Evolutionary conservation across 2,329 filamentous ascomycete species (phyloP), one percentile per base, ranked within the genome.

Genomic region (Ophiocordyceps robertsii): DNA sequence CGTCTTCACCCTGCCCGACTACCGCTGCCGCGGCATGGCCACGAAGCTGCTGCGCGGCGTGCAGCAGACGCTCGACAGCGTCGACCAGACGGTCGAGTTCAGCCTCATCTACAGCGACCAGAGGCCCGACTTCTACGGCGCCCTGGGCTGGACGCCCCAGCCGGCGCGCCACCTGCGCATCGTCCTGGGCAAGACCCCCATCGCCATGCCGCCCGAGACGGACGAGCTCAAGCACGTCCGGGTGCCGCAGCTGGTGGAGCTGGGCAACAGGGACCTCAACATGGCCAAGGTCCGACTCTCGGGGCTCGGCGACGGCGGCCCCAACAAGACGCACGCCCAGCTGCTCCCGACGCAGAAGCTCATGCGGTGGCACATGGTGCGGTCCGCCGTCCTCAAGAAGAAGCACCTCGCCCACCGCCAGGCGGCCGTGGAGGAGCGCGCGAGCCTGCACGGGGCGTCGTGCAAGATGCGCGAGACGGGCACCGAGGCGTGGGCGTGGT

Each of bases 91-190:
- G n/a, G 50, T 56, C 43, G 56, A 54, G 32, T 60, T 56, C 46
- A 63, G 59, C 38, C 51, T 58, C 11, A 46, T 65, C 27, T 64
- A 59, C 50, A 63, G 59, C 47, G 58, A 58, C 39, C 50, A 54
- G 29, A 52, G 57, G 30, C 50, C 53, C n/a, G 46, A 49, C 4
- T 57, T 61, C 46, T 64, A 60, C 42, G 45, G 53, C 30, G 48
- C 47, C 14, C 48, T 65, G 8, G 63, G 62, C 30, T 66, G 56
- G 63, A 44, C 49, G 17, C 52, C 56, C 3, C 54, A 56, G 39
- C 50, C 54, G 6, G 58, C 56, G 1, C 49, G 49, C 2, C 56
- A 64, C 44, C 51, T 61, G 2, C 58, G 59, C 12, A 52, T 65
- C 38, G 48, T 49, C 32, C 46, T 62, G 31, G 44, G 55, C 38